A percentile compares a stretch with the other conserved stretches of the same genome.
These are phyloP conservation scores for Phytophthora colocasiae DNA, from an alignment of 352 stramenopile genomes.

Conservation along the genomic window DNA sequence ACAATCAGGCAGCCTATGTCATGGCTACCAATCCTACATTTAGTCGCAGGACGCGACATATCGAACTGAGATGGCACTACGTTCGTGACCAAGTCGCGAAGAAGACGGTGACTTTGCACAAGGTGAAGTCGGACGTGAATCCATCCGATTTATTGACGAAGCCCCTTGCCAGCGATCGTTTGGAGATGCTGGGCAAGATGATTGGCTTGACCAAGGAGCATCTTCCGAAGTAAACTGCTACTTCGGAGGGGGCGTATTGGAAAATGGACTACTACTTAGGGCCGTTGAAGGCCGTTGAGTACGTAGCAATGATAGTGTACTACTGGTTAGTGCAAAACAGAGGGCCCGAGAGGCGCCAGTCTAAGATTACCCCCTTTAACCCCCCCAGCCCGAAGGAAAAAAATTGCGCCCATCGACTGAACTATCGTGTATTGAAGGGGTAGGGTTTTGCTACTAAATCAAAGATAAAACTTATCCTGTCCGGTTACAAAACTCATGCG, in stretches of 20 bases:
- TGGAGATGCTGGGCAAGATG: constrained; percentile 10
- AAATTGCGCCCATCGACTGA: too few species aligned
- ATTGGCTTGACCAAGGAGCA: constrained; percentile 2
- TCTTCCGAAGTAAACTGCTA: constrained; percentile 7
- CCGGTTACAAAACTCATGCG: too few species aligned
- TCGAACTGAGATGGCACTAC: constrained; percentile 25
- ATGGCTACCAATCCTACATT: constrained; percentile 25
- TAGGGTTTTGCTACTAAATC: too few species aligned
- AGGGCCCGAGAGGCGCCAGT: too few species aligned
- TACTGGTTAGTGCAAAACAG: too few species aligned
- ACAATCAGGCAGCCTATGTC: constrained; percentile 25
- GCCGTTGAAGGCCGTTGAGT: too few species aligned
- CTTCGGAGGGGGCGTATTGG: background rate
- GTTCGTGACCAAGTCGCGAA: constrained; percentile 16
- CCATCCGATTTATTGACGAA: constrained; percentile 16
- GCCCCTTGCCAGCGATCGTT: constrained; percentile 6
- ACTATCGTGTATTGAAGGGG: too few species aligned
- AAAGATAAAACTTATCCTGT: too few species aligned
- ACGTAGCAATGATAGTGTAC: too few species aligned
- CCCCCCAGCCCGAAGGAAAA: too few species aligned
- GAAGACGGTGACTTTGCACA: constrained; percentile 5
- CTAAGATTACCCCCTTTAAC: too few species aligned
- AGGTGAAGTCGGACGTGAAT: constrained; percentile 15
- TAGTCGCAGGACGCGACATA: constrained; percentile 10
- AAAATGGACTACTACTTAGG: too few species aligned